Conservation (phyloP, 1,139 yeast genomes). For the Saccharomycopsis crataegensis region DNA sequence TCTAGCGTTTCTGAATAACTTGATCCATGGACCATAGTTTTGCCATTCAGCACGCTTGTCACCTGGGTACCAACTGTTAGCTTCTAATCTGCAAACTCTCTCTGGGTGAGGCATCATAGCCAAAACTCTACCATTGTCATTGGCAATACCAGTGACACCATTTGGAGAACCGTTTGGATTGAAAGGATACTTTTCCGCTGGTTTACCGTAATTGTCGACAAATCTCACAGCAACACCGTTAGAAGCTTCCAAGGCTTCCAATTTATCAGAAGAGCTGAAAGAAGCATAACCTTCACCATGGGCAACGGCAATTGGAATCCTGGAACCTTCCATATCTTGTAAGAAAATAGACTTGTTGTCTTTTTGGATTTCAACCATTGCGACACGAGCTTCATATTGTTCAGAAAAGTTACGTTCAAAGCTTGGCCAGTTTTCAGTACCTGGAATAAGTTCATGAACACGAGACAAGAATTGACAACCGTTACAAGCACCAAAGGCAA, state of each 20-base stretch:
- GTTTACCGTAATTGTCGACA: conserved; percentile 84
- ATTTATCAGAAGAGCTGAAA: conserved; percentile 39
- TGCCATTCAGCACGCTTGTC: conserved; percentile 46
- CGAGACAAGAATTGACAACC: conserved; percentile 96
- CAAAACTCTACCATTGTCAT: conserved; percentile 88
- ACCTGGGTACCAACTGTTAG: conserved; percentile 86
- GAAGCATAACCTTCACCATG: conserved; percentile 97
- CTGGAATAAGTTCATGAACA: conserved; percentile 84
- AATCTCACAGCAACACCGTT: conserved; percentile 62
- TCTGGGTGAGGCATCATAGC: conserved; percentile 99
- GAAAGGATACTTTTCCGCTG: conserved; percentile 78
- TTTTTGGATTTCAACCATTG: conserved; percentile 73
- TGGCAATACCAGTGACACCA: conserved; percentile 88
- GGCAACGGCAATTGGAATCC: conserved; percentile 93
- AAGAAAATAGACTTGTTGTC: conserved; percentile 67
- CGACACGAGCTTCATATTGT: conserved; percentile 94
- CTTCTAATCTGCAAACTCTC: conserved; percentile 79
- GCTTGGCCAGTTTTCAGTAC: conserved; percentile 94
- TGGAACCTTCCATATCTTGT: conserved; percentile 85
- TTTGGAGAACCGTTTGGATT: conserved; percentile 95
- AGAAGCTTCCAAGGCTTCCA: conserved; percentile 40
- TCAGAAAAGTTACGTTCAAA: conserved; percentile 89
- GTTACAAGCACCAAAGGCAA: conserved; percentile 98
- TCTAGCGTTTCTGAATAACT: conserved; percentile 88
- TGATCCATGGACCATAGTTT: conserved; percentile 89